Evolutionary conservation across 345 rosid genomes (phyloP).

Genomic region (Corymbia maculata): DNA sequence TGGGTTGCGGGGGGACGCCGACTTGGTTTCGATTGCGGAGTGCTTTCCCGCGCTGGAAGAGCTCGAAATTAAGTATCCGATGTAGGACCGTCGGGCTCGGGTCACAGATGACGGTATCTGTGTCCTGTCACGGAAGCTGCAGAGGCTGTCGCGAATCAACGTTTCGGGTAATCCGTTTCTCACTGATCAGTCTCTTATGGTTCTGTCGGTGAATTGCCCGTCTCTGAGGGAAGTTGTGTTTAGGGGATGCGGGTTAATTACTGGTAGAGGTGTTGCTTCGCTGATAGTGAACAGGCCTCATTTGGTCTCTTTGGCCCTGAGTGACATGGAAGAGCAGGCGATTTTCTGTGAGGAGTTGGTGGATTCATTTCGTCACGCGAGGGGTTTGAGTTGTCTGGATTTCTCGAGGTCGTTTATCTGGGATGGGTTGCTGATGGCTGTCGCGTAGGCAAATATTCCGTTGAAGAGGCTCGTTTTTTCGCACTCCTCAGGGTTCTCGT

Average conservation of each 20-base stretch:
- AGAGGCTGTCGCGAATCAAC: constrained; percentile 26
- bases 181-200: constrained; percentile 37
- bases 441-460: constrained; percentile 49
- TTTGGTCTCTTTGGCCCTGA: constrained; percentile 27
- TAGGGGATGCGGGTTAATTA: constrained; percentile 41
- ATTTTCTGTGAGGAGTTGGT: constrained; percentile 10
- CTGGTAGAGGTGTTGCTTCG: constrained; percentile 30
- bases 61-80: constrained; percentile 53
- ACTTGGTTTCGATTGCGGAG: constrained; percentile 29
- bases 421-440: constrained; percentile 30
- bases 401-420: constrained; percentile 45
- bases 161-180: constrained; percentile 55
- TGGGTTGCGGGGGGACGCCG: constrained; percentile 14
- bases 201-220: constrained; percentile 26
- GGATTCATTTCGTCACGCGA: constrained; percentile 26
- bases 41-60: constrained; percentile 39
- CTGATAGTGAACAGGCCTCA: constrained; percentile 11
- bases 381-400: constrained; percentile 33
- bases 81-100: not conserved
- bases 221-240: constrained; percentile 31
- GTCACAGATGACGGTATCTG: constrained; percentile 46
- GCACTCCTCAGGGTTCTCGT: constrained; percentile 23
- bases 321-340: constrained; percentile 13
- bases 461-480: constrained; percentile 40
- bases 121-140: constrained; percentile 33